Evolutionary conservation across 352 stramenopile genomes (phyloP).

Genomic region (Thalassiosira sp.): DNA sequence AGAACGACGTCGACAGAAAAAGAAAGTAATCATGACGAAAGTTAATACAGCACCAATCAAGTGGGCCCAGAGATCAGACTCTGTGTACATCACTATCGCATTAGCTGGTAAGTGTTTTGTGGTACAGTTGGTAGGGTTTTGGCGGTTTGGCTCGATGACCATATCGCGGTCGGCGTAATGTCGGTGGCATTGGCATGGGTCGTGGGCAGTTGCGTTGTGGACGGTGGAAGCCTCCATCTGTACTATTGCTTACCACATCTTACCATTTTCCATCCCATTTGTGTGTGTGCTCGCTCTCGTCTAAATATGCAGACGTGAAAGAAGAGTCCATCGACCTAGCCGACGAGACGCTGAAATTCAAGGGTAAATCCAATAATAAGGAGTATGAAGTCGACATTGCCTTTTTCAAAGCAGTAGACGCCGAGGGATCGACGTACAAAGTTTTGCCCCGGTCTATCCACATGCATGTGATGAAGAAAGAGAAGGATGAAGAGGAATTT

Average conservation of each 20-base stretch:
- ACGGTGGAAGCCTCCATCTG: too few species aligned
- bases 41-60: conserved; percentile 72
- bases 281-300: conserved; percentile 4
- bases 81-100: conserved; percentile 95
- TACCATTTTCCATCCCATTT: neutral
- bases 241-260: neutral
- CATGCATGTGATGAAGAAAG: conserved; percentile 95
- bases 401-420: conserved; percentile 94
- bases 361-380: conserved; percentile 88
- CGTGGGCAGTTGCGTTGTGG: neutral
- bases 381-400: conserved; percentile 93
- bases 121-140: neutral
- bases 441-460: conserved; percentile 93
- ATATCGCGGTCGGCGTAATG: neutral
- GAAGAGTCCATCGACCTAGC: conserved; percentile 78
- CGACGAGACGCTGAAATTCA: conserved; percentile 76
- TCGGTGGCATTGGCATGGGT: neutral
- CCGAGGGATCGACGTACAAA: conserved; percentile 92
- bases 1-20: neutral
- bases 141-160: neutral
- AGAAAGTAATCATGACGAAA: conserved; percentile 30
- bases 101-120: conserved; percentile 83
- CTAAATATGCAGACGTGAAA: conserved; percentile 66
- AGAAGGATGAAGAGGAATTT: conserved; percentile 88
- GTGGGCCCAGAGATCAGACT: conserved; percentile 95